Percentiles rank a stretch among this genome's conserved stretches.
Evolutionary conservation across 305 asterid species (phyloP).

Genomic region (Plantago lanceolata): DNA sequence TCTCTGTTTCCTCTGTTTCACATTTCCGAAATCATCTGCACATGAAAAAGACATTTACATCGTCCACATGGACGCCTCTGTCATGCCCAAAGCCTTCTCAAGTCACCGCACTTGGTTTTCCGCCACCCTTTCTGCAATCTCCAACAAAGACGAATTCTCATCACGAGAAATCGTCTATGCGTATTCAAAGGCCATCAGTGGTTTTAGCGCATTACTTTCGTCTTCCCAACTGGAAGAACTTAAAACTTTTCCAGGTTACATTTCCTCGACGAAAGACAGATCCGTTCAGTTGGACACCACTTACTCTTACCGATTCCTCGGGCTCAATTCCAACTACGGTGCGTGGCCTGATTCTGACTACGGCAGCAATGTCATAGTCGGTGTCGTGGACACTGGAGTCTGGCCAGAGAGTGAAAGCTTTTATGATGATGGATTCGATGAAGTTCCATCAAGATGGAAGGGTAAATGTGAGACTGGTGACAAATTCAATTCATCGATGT

Average conservation of each 20-base stretch:
- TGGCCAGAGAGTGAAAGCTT: conserved; percentile 67
- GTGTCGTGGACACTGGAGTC: conserved; percentile 52
- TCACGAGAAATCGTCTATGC: conserved; percentile 33
- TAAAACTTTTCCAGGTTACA: conserved; percentile 39
- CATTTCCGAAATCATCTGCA: conserved; percentile 18
- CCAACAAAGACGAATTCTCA: neutral
- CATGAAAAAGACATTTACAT: conserved; percentile 35
- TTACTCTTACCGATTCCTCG: conserved; percentile 43
- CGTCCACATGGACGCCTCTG: conserved; percentile 42
- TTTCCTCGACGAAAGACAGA: conserved; percentile 47
- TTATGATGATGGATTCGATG: conserved; percentile 50
- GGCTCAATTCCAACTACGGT: conserved; percentile 46
- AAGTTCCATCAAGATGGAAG: conserved; percentile 53
- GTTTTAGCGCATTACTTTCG: conserved; percentile 53
- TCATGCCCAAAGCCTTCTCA: conserved; percentile 51
- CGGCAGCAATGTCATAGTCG: conserved; percentile 58
- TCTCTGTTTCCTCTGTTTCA: conserved; percentile 21
- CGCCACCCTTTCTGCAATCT: conserved; percentile 45
- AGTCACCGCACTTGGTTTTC: conserved; percentile 52
- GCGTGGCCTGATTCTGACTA: conserved; percentile 61
- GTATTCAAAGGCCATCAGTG: conserved; percentile 52
- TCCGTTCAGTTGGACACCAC: conserved; percentile 45
- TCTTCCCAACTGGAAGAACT: conserved; percentile 35
- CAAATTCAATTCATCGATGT: conserved; percentile 50
- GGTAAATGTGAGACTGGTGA: conserved; percentile 50